Conservation (phyloP, 768 basidiomycete species). For the Lenzites betulinus region DNA sequence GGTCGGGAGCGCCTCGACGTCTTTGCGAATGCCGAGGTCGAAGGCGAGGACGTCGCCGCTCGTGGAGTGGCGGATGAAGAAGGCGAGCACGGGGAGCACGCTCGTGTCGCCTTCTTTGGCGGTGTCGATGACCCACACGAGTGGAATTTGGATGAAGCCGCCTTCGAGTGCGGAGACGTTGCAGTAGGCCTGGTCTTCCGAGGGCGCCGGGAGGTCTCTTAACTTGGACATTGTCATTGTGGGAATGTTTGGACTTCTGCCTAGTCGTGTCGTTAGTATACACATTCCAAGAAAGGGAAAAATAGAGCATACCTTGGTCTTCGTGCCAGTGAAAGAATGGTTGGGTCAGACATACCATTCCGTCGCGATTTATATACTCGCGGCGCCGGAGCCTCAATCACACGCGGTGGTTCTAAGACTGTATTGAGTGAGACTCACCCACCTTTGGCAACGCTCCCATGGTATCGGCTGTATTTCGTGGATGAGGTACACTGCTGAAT, state of each 20-base stretch:
- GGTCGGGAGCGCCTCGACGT: conserved; percentile 27
- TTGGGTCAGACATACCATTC: no score
- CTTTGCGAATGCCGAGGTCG: conserved; percentile 57
- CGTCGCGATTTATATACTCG: no score
- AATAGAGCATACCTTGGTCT: no score
- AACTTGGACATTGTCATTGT: not conserved
- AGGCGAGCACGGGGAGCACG: conserved; percentile 48
- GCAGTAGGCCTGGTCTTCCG: conserved; percentile 12
- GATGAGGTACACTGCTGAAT: no score
- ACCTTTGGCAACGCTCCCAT: no score
- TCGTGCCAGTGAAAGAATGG: no score
- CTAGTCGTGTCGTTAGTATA: no score
- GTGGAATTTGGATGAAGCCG: conserved; percentile 7
- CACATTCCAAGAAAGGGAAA: no score
- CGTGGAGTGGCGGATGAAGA: conserved; percentile 50
- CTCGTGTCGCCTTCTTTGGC: conserved; percentile 8
- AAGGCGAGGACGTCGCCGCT: conserved; percentile 41
- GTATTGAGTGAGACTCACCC: no score
- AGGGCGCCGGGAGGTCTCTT: conserved; percentile 4
- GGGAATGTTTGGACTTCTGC: not conserved
- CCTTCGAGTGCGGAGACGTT: conserved; percentile 17
- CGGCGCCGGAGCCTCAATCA: no score
- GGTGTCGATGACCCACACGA: conserved; percentile 14
- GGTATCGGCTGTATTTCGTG: no score
- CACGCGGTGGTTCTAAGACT: no score